phyloP scores from a whole-genome alignment of 2,329 filamentous ascomycete species.

The Fusarium keratoplasticum region DNA sequence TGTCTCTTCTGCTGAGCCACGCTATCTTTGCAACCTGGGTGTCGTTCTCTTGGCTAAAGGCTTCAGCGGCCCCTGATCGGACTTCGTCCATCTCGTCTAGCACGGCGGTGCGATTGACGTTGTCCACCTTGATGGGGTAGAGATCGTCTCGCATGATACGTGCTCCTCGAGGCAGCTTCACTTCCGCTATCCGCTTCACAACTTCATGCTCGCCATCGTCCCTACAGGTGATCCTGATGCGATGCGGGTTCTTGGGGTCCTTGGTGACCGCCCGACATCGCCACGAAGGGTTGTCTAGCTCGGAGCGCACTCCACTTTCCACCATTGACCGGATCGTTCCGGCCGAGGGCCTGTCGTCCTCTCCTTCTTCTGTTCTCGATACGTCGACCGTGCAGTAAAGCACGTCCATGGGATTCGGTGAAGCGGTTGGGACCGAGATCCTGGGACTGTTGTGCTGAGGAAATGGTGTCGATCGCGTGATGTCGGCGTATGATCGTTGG shows the following conservation, averaged over 20 bases:
- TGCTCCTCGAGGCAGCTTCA: no score
- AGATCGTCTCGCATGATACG: not conserved
- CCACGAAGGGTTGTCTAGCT: no score
- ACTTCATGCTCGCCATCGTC: no score
- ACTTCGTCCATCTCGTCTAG: not conserved
- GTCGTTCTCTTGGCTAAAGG: not conserved
- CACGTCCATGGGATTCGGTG: not conserved
- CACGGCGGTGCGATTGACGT: not conserved
- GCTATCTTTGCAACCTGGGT: not conserved
- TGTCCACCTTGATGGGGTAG: not conserved
- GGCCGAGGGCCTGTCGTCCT: no score
- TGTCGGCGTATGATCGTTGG: not conserved
- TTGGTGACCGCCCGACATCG: no score
- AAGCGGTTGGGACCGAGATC: not conserved
- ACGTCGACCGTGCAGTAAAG: not conserved
- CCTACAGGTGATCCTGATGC: no score
- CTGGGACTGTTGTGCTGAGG: not conserved
- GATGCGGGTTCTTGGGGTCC: no score
- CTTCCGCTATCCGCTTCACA: no score
- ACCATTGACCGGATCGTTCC: no score
- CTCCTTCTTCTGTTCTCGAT: no score
- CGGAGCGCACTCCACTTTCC: no score
- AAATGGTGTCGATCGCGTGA: not conserved
- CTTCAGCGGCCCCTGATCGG: not conserved
- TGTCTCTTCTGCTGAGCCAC: not conserved